phyloP scores from a whole-genome alignment of 106 monocot genomes.

The Acorus calamus region DNA sequence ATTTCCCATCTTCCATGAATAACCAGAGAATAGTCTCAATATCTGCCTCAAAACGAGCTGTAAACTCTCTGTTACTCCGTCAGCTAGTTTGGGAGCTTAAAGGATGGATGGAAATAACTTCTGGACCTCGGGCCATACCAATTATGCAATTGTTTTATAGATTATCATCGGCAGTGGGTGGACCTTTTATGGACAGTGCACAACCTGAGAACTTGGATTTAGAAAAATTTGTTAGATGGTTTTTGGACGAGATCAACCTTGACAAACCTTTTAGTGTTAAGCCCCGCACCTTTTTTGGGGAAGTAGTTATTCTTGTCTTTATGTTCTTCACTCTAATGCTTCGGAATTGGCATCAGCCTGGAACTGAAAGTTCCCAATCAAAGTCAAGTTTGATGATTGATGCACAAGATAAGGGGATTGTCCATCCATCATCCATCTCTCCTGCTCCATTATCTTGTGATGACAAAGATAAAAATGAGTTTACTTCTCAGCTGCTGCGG shows the following conservation, averaged over 20 bases:
- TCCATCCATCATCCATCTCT: slow-evolving; percentile 23
- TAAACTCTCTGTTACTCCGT: slow-evolving; percentile 74
- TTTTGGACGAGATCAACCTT: slow-evolving; percentile 76
- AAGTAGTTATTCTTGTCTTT: slow-evolving; percentile 79
- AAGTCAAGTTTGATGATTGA: slow-evolving; percentile 38
- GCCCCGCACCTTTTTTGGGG: slow-evolving; percentile 63
- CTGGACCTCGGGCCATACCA: slow-evolving; percentile 77
- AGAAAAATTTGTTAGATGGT: slow-evolving; percentile 87
- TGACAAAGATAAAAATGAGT: slow-evolving; percentile 69
- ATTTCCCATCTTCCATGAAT: slow-evolving; percentile 29
- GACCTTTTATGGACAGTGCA: slow-evolving; percentile 89
- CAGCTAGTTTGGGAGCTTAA: slow-evolving; percentile 71
- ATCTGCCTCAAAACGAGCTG: slow-evolving; percentile 89
- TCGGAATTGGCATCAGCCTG: slow-evolving; percentile 98
- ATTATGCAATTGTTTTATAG: slow-evolving; percentile 96
- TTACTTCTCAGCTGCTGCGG: slow-evolving; percentile 73
- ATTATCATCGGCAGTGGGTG: slow-evolving; percentile 86
- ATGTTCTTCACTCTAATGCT: slow-evolving; percentile 98
- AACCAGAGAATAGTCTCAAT: slow-evolving; percentile 79
- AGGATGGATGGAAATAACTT: slow-evolving; percentile 87
- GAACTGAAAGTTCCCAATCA: slow-evolving; percentile 53
- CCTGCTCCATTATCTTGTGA: slow-evolving; percentile 27
- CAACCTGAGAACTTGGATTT: slow-evolving; percentile 82
- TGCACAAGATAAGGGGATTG: slow-evolving; percentile 47
- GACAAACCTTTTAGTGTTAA: slow-evolving; percentile 57